Conservation (phyloP, 305 asterid genomes). For the Solanum hybrid region DNA sequence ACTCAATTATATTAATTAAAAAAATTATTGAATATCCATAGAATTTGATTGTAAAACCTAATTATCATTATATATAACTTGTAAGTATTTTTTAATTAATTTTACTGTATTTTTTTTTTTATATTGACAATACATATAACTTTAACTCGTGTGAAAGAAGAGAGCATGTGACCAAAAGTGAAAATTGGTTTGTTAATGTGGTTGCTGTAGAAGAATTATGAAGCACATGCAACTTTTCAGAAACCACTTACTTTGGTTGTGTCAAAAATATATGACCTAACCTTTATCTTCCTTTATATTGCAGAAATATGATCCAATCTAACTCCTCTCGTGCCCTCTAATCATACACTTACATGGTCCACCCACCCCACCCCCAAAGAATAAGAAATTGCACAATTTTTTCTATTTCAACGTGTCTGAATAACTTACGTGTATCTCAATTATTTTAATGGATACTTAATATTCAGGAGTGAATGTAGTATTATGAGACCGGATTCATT, state of each 20-base stretch:
- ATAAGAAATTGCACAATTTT: not conserved
- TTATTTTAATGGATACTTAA: not conserved
- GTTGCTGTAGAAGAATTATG: not conserved
- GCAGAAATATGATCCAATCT: not conserved
- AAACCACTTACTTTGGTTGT: constrained; percentile 1
- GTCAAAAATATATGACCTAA: not conserved
- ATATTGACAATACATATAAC: not conserved
- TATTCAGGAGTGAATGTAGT: not conserved
- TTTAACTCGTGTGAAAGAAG: not conserved
- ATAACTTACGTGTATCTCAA: not conserved
- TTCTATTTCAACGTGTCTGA: not conserved
- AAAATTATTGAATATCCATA: too few relatives aligned
- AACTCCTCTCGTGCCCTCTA: constrained; percentile 1
- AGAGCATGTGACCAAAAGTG: not conserved
- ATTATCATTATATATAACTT: not conserved
- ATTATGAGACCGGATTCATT: not conserved
- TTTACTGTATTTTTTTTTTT: not conserved
- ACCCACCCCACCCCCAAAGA: not conserved
- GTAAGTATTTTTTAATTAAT: too few relatives aligned
- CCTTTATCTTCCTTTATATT: not conserved
- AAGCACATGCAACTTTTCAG: constrained; percentile 8
- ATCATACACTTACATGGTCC: constrained; percentile 2
- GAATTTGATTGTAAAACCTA: not conserved
- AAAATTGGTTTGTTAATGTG: not conserved
- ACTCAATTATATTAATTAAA: not conserved